Base-by-base conservation (phyloP, 2,329 filamentous ascomycete genomes). In the Myriosclerotinia scirpicola region DNA sequence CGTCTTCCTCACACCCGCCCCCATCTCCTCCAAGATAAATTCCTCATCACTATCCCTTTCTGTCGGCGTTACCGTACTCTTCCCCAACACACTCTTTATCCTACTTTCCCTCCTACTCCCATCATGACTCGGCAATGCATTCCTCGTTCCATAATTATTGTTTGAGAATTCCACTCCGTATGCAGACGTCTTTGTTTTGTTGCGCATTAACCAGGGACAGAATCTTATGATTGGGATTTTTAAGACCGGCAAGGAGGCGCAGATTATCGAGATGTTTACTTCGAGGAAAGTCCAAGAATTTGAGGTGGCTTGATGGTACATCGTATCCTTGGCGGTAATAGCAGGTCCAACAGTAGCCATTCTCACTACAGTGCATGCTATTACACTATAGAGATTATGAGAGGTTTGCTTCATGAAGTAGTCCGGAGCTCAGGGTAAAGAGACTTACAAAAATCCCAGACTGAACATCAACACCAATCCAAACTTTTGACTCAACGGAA, bases 251-350 rank as follows among this genome's bases (percentile, higher is more conserved):
- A n/a, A 80, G 79, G 58, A 79, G 81, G 54, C 80, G 8, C 76
- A 80, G 38, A 76, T 76, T 30, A 82, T 80, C 20, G 78, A 80
- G 12, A 74, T 71, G 42, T 74, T 72, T 26, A 71, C 69, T 68
- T 68, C 76, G 64, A 77, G 73, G n/a, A 74, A 69, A 30, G 74
- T 75, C 76, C 76, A 78, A 40, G 74, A 30, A 44, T 56, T 34
- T 5, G 55, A 56, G 20, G 85, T 36, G 11, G 53, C 53, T 54
- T 54, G 81, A 80, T 3, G 85, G 84, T 65, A 90, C 53, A 54
- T n/a, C 4, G 30, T 5, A 34, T 34, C 30, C 30, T 34, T 34
- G 9, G 17, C 53, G 14, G 53, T 54, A 14, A 54, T n/a, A 34
- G 53, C 53, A 20, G 34, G 30, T n/a, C 53, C 17, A 6, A 34